Conservation (phyloP, 768 basidiomycete species). For the Rhizopogon vesiculosus region DNA sequence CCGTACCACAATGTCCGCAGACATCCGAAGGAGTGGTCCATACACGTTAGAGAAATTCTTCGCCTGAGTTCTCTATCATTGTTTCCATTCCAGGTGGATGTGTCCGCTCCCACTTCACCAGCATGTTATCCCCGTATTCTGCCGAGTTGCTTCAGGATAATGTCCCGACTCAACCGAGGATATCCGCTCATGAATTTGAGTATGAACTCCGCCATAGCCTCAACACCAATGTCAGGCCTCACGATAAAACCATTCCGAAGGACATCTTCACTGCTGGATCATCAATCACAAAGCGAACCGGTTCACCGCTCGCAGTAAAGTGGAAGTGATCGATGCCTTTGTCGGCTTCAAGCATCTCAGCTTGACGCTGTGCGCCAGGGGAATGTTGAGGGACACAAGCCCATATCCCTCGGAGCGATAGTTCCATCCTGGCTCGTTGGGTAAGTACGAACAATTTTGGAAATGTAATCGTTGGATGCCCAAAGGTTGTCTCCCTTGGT, state of each 20-base stretch:
- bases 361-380: conserved; percentile 2
- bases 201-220: conserved; percentile 11
- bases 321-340: conserved; percentile 15
- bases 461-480: no score
- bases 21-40: no score
- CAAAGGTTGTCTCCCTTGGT: no score
- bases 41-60: no score
- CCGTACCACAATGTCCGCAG: no score
- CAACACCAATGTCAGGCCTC: conserved; percentile 3
- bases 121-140: not conserved
- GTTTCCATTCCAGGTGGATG: no score
- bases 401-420: no score
- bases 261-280: conserved; percentile 4
- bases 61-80: no score
- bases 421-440: no score
- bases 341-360: conserved; percentile 12
- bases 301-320: conserved; percentile 11
- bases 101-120: no score
- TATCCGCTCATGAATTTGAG: conserved; percentile 11
- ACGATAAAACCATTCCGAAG: not conserved
- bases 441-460: no score
- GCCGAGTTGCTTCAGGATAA: not conserved
- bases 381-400: no score
- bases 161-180: conserved; percentile 3
- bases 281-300: conserved; percentile 8